phyloP scores from a whole-genome alignment of 2,329 filamentous ascomycete species.

The Exophiala phaeomuriformis region DNA sequence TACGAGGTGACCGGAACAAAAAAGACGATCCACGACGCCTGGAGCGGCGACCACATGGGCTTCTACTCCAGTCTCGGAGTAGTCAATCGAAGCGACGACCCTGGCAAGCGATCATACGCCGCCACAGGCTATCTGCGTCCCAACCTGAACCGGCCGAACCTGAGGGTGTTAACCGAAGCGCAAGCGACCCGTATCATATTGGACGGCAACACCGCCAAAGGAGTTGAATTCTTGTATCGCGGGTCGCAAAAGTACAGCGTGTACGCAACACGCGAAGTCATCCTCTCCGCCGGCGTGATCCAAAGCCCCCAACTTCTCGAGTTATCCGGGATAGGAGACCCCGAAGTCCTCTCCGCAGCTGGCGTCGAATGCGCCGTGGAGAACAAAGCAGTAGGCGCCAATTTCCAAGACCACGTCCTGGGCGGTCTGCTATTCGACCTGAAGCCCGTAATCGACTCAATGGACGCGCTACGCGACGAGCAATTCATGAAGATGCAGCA shows the following conservation, averaged over 20 bases:
- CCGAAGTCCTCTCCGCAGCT: constrained; percentile 32
- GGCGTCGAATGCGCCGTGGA: constrained; percentile 39
- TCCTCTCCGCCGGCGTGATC: constrained; percentile 39
- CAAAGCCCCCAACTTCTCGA: constrained; percentile 43
- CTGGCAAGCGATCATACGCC: constrained; percentile 39
- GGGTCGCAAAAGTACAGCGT: constrained; percentile 14
- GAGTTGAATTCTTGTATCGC: too few species aligned
- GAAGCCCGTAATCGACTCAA: too few species aligned
- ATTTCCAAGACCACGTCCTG: constrained; percentile 30
- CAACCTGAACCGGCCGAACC: constrained; percentile 31
- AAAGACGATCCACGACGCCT: too few species aligned
- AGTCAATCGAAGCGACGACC: constrained; percentile 32
- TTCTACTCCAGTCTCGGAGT: too few species aligned
- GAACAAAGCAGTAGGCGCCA: constrained; percentile 44
- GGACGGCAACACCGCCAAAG: constrained; percentile 5
- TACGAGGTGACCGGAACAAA: too few species aligned
- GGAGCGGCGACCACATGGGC: too few species aligned
- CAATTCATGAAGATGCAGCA: too few species aligned
- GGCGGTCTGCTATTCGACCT: too few species aligned
- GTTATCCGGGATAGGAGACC: constrained; percentile 44
- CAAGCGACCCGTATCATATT: constrained; percentile 32
- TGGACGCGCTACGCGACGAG: too few species aligned
- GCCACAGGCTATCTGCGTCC: constrained; percentile 35
- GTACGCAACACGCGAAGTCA: constrained; percentile 36
- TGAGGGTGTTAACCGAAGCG: constrained; percentile 31